Evolutionary conservation across 2,329 filamentous ascomycete species (phyloP).

Genomic region (Penicillium sp.): DNA sequence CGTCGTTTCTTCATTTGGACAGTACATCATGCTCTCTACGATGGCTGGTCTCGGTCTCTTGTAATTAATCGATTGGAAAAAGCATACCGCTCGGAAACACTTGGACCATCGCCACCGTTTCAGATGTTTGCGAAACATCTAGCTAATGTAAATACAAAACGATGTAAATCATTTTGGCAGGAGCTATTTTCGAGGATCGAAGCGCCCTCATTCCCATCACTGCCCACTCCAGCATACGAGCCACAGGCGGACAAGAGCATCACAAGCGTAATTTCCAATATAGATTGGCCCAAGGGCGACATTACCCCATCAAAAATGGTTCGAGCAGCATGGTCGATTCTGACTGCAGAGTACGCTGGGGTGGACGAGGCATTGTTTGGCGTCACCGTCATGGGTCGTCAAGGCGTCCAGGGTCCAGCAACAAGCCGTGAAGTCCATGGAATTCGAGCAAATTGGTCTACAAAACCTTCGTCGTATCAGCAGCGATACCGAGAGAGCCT

Average conservation of each 20-base stretch:
- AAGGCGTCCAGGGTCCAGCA: background rate
- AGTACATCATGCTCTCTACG: conserved; percentile 50
- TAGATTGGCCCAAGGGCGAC: background rate
- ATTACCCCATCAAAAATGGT: background rate
- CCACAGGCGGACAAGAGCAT: background rate
- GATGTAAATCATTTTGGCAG: too few relatives aligned
- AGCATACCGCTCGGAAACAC: conserved; percentile 16
- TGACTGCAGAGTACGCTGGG: background rate
- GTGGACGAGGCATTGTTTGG: background rate
- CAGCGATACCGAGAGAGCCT: background rate
- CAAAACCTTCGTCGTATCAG: conserved; percentile 3
- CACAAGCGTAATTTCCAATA: too few relatives aligned
- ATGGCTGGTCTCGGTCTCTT: conserved; percentile 44
- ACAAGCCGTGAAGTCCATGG: background rate
- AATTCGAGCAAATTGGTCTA: conserved; percentile 4
- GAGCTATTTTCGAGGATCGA: too few relatives aligned
- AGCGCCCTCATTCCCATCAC: background rate
- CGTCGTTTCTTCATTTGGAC: conserved; percentile 43
- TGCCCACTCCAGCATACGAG: background rate
- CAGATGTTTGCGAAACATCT: background rate
- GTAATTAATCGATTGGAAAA: conserved; percentile 35
- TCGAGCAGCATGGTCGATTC: background rate
- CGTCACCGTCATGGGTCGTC: too few relatives aligned
- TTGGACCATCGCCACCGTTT: background rate
- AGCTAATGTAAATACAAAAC: too few relatives aligned